Conservation (phyloP, 371 early-diverging fungal species). For the Lichtheimia corymbifera region DNA sequence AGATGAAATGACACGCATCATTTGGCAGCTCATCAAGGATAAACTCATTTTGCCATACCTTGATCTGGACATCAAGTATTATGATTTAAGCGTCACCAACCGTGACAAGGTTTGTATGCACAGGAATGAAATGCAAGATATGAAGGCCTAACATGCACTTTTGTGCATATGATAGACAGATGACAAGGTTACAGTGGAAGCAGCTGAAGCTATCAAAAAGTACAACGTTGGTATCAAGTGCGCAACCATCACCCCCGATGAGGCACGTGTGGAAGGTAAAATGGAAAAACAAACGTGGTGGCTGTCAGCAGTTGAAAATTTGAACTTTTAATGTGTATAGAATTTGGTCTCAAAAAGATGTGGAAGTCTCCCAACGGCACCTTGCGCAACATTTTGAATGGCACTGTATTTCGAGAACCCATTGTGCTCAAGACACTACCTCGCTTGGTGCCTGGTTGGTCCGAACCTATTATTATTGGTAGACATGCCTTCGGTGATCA, state of each 20-base stretch:
- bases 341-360: conserved; percentile 94
- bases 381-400: conserved; percentile 93
- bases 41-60: conserved; percentile 92
- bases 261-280: conserved; percentile 88
- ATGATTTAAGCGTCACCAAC: conserved; percentile 89
- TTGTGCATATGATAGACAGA: conserved; percentile 64
- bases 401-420: conserved; percentile 98
- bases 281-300: too few relatives aligned
- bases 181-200: conserved; percentile 94
- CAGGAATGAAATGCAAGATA: background rate
- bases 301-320: background rate
- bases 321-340: conserved; percentile 32
- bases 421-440: conserved; percentile 89
- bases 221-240: conserved; percentile 98
- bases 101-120: conserved; percentile 69
- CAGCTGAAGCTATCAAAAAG: conserved; percentile 94
- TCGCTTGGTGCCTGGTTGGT: conserved; percentile 92
- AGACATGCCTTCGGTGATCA: conserved; percentile 97
- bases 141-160: background rate
- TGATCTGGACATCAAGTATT: conserved; percentile 93
- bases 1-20: conserved; percentile 96
- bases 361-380: conserved; percentile 98
- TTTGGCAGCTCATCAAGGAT: conserved; percentile 92
- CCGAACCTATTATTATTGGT: conserved; percentile 92
- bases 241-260: conserved; percentile 98